Evolutionary conservation across 2,329 filamentous ascomycete species (phyloP), one percentile per base, ranked within the genome.

Genomic region (Verticillium albo-atrum): DNA sequence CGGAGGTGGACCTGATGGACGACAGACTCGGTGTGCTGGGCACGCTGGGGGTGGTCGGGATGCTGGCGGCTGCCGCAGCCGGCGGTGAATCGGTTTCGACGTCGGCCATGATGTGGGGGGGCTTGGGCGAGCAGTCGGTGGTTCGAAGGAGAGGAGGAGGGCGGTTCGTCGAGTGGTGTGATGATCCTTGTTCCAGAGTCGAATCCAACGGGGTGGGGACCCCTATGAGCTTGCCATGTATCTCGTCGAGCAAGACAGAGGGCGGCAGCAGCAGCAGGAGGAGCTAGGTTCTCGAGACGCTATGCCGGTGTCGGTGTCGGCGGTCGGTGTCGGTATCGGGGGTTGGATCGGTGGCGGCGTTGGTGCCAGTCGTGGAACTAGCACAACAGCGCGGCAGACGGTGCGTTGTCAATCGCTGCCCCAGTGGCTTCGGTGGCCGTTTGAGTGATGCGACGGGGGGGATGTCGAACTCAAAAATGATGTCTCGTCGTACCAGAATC

Each of bases 1-100:
- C 75, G 10, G 20, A 25, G 3, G 20, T 23, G 4, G 66, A 60
- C 61, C 64, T 68, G 23, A 66, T 65, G 6, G 71, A 68, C 25
- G 70, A 52, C 28, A 70, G 23, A 9, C 42, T 50, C 6, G 35
- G 52, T 14, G 62, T 63, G 20, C 57, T 56, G 3, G 62, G 62
- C 26, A 63, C 54, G 12, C 59, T 63, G 57, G 62, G 55, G 23
- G 61, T 56, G 12, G 62, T 60, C 12, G 59, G 42, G 20, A 47
- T 61, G 56, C 58, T 54, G 30, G 62, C 59, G 23, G 59, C 60
- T 15, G 57, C 61, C 6, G 54, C 61, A 51, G 54, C 57, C 9
- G 61, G 57, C 47, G 61, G 58, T 42, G 55, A 10, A 28, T 51
- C 28, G 55, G 58, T 62, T 26, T 58, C 58, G 26, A 55, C 54